Evolutionary conservation across 352 stramenopile species (phyloP).

Genomic region (Phytophthora litchii): DNA sequence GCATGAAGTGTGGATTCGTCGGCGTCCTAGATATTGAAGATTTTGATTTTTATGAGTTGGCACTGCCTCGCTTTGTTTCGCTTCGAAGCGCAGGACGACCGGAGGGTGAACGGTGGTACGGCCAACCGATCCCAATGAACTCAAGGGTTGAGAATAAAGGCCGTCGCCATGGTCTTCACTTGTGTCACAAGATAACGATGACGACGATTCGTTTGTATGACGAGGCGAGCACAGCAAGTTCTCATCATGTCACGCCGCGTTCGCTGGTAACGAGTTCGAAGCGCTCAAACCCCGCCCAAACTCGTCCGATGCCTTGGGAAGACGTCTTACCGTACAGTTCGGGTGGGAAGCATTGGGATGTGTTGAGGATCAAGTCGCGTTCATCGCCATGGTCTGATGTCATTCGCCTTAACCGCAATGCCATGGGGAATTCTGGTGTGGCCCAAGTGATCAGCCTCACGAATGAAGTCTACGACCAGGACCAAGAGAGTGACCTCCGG

Average conservation of each 20-base stretch:
- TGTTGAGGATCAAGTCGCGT: constrained; percentile 78
- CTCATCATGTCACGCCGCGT: constrained; percentile 80
- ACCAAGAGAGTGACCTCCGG: constrained; percentile 64
- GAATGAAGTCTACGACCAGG: constrained; percentile 66
- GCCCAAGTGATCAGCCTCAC: constrained; percentile 86
- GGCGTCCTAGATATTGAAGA: constrained; percentile 76
- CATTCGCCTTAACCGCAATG: constrained; percentile 86
- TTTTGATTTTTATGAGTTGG: constrained; percentile 87
- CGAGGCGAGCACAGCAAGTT: constrained; percentile 83
- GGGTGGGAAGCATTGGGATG: constrained; percentile 83
- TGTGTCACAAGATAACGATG: constrained; percentile 89
- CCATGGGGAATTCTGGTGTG: constrained; percentile 89
- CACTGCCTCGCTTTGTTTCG: constrained; percentile 85
- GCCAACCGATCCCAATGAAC: constrained; percentile 68
- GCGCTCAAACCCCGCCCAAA: constrained; percentile 79
- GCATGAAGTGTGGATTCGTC: constrained; percentile 76
- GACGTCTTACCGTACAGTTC: constrained; percentile 79
- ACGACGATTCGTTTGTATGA: constrained; percentile 90
- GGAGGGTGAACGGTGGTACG: constrained; percentile 88
- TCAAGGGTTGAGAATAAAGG: constrained; percentile 63
- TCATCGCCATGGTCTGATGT: constrained; percentile 85
- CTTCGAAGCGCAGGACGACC: constrained; percentile 81
- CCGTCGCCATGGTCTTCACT: constrained; percentile 72
- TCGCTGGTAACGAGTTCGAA: constrained; percentile 79
- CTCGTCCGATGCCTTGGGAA: constrained; percentile 76